A percentile compares a stretch with the other conserved stretches of the same genome.
Conservation (phyloP, 768 basidiomycete genomes). For the Boletus vermiculosoides region DNA sequence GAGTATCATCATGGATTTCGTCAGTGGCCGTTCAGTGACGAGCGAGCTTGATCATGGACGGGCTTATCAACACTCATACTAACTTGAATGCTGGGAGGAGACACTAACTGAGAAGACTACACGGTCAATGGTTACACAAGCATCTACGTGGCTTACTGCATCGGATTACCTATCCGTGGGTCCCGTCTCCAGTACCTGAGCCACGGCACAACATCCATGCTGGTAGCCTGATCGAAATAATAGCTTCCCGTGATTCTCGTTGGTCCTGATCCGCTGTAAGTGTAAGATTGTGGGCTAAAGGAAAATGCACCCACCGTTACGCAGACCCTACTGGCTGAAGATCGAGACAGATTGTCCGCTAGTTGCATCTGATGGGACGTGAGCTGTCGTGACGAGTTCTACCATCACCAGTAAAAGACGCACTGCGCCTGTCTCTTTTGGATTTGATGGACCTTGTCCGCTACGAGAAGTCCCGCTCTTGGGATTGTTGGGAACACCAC, state of each 20-base stretch:
- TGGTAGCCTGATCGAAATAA: not conserved
- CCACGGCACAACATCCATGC: not conserved
- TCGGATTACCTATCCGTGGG: not conserved
- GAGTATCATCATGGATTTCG: too few relatives aligned
- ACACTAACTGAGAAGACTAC: not conserved
- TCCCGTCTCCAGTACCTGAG: not conserved
- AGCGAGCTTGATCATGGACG: too few relatives aligned
- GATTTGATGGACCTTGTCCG: not conserved
- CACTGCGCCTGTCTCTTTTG: not conserved
- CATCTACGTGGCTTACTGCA: not conserved
- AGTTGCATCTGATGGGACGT: not conserved
- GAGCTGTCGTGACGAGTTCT: not conserved
- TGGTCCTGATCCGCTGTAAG: not conserved
- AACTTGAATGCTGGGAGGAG: too few relatives aligned
- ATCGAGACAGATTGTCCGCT: not conserved
- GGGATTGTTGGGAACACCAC: not conserved
- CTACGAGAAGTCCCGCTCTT: not conserved
- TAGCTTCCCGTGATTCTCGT: not conserved
- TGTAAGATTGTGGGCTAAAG: not conserved
- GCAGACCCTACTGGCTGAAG: not conserved
- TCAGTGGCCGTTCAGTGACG: too few relatives aligned
- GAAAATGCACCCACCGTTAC: not conserved
- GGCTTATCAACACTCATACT: too few relatives aligned
- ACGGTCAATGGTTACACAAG: not conserved
- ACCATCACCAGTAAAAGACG: not conserved